phyloP scores from a whole-genome alignment of 257 asterid genomes.

The Ocimum tenuiflorum region DNA sequence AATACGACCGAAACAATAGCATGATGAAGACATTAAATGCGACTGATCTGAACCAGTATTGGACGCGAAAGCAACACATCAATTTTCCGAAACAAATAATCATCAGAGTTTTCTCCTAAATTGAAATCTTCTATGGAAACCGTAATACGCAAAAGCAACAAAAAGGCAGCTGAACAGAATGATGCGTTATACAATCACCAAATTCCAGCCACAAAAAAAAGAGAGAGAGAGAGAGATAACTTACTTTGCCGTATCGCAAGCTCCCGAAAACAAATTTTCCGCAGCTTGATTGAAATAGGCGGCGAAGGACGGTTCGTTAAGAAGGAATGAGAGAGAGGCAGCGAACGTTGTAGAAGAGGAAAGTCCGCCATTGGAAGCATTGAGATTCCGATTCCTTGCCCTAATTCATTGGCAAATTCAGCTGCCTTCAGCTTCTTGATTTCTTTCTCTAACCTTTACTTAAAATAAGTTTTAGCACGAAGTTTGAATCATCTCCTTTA shows the following conservation, averaged over 20 bases:
- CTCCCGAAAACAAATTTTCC: neutral
- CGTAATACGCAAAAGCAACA: neutral
- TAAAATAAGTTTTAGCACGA: neutral
- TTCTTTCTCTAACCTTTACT: neutral
- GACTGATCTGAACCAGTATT: neutral
- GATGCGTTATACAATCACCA: neutral
- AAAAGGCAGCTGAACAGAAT: neutral
- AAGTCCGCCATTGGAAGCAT: constrained; percentile 44
- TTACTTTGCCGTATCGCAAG: constrained; percentile 1
- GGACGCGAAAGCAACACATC: neutral
- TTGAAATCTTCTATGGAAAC: neutral
- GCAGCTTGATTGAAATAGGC: constrained; percentile 1
- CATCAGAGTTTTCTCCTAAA: neutral
- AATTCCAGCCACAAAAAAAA: too few relatives aligned
- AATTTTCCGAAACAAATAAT: neutral
- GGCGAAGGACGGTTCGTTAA: constrained; percentile 12
- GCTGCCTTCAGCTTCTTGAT: neutral
- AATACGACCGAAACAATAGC: neutral
- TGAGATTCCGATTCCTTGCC: constrained; percentile 52
- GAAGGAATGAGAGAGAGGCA: neutral
- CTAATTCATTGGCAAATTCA: constrained; percentile 16
- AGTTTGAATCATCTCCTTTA: neutral
- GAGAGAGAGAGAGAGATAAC: neutral
- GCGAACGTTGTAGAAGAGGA: constrained; percentile 12
- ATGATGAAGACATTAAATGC: neutral